These are phyloP conservation scores for Thuja plicata DNA, from an alignment of 83 land plant genomes.

Conservation along the genomic window DNA sequence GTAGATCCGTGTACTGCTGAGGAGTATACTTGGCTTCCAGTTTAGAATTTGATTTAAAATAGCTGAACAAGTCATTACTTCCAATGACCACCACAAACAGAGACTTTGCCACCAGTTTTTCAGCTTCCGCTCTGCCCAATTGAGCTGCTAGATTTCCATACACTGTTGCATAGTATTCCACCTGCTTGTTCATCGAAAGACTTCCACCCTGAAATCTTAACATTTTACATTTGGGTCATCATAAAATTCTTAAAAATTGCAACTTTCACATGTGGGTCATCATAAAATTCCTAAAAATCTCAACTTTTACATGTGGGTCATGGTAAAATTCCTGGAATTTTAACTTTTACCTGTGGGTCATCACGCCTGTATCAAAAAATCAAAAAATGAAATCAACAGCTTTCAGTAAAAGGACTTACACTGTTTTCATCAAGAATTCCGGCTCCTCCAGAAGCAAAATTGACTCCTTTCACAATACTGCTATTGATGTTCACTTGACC, in stretches of 20 bases:
- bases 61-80: slow-evolving; percentile 44
- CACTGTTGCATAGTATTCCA: slow-evolving; percentile 26
- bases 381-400: not conserved
- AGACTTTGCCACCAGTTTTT: slow-evolving; percentile 31
- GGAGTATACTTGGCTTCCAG: slow-evolving; percentile 21
- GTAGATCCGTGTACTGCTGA: slow-evolving; percentile 26
- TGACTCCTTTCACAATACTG: slow-evolving; percentile 27
- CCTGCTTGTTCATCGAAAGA: slow-evolving; percentile 35
- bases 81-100: slow-evolving; percentile 43
- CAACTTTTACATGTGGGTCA: not conserved
- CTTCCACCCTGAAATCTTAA: slow-evolving; percentile 22
- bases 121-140: slow-evolving; percentile 23
- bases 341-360: not conserved
- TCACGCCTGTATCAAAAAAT: not conserved
- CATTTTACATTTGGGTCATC: not conserved
- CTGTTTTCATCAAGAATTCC: slow-evolving; percentile 35
- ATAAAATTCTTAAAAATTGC: not conserved
- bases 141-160: slow-evolving; percentile 21
- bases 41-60: slow-evolving; percentile 23
- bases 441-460: slow-evolving; percentile 48
- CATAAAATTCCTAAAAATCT: slow-evolving; percentile 8
- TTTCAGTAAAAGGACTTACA: not conserved
- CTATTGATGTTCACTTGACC: not conserved
- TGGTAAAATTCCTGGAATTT: slow-evolving; percentile 15
- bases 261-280: not conserved